phyloP scores from a whole-genome alignment of 2,329 filamentous ascomycete species.

The Helminthosporium solani region DNA sequence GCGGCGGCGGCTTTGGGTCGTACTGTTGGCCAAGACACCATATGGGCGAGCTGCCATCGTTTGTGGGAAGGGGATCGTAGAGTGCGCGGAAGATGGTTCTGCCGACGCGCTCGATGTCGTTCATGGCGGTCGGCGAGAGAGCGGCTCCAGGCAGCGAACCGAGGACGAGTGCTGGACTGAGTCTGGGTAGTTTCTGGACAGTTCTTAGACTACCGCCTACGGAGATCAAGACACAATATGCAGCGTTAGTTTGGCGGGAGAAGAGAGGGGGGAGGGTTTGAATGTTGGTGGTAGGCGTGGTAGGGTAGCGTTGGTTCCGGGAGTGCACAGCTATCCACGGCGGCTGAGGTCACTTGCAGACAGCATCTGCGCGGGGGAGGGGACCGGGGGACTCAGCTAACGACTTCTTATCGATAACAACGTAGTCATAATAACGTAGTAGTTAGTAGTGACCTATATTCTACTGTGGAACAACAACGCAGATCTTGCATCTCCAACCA shows the following conservation, averaged over 20 bases:
- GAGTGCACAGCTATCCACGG: background rate
- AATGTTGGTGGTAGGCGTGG: background rate
- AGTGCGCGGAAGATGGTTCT: constrained; percentile 87
- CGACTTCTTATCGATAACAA: too few species aligned
- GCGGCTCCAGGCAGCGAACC: constrained; percentile 1
- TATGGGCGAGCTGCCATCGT: constrained; percentile 70
- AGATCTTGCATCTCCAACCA: too few species aligned
- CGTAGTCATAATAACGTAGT: too few species aligned
- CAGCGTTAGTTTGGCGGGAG: background rate
- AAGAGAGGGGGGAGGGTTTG: background rate
- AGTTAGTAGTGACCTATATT: too few species aligned
- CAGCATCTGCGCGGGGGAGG: constrained; percentile 1
- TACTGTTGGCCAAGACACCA: constrained; percentile 78
- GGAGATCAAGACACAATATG: background rate
- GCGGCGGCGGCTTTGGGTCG: constrained; percentile 35
- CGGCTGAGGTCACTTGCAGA: constrained; percentile 4
- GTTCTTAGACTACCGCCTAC: background rate
- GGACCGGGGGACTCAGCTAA: too few species aligned
- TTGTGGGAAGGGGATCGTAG: constrained; percentile 86
- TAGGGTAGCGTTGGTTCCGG: background rate
- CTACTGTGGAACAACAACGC: too few species aligned
- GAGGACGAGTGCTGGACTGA: background rate
- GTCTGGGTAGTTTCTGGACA: background rate
- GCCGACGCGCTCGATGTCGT: constrained; percentile 70
- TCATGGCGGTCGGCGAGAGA: constrained; percentile 48